Evolutionary conservation across 768 basidiomycete species (phyloP).

Genomic region (Trametes gibbosa): DNA sequence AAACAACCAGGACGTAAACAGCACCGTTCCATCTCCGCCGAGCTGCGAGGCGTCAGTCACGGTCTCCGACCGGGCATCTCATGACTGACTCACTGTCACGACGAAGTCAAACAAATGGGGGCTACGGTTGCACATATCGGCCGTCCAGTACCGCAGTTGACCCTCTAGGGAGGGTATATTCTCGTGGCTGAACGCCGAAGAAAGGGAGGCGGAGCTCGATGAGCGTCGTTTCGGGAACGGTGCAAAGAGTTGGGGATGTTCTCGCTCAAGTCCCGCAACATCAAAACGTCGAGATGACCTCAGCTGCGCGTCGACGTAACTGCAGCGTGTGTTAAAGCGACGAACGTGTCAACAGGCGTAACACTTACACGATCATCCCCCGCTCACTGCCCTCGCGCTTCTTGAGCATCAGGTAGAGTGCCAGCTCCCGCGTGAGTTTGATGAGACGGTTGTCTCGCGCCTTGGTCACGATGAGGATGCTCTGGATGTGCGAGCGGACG

Average conservation of each 20-base stretch:
- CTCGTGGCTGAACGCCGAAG: slow-evolving; percentile 46
- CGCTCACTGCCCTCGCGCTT: slow-evolving; percentile 58
- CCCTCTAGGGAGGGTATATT: slow-evolving; percentile 59
- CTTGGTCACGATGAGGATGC: slow-evolving; percentile 93
- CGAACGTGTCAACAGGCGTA: neutral
- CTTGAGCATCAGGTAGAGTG: slow-evolving; percentile 93
- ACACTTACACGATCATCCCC: slow-evolving; percentile 80
- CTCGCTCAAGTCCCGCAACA: slow-evolving; percentile 80
- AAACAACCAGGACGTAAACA: slow-evolving; percentile 99
- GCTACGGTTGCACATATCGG: slow-evolving; percentile 87
- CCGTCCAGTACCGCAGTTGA: slow-evolving; percentile 96
- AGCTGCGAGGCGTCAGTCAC: slow-evolving; percentile 49
- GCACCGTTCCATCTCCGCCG: slow-evolving; percentile 96
- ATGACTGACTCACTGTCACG: slow-evolving; percentile 68
- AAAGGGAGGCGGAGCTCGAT: slow-evolving; percentile 66
- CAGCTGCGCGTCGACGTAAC: slow-evolving; percentile 94
- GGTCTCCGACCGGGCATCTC: neutral
- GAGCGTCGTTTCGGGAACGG: slow-evolving; percentile 75
- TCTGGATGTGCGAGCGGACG: slow-evolving; percentile 89
- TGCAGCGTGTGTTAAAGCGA: slow-evolving; percentile 27
- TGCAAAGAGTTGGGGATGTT: slow-evolving; percentile 84
- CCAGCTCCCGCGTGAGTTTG: slow-evolving; percentile 89
- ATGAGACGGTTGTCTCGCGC: slow-evolving; percentile 96
- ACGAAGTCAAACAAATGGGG: slow-evolving; percentile 98
- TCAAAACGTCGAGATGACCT: slow-evolving; percentile 90